A percentile compares a stretch with the other conserved stretches of the same genome.
Evolutionary conservation across 441 rosid genomes (phyloP).

Genomic region (Euphorbia schlechtendalii): DNA sequence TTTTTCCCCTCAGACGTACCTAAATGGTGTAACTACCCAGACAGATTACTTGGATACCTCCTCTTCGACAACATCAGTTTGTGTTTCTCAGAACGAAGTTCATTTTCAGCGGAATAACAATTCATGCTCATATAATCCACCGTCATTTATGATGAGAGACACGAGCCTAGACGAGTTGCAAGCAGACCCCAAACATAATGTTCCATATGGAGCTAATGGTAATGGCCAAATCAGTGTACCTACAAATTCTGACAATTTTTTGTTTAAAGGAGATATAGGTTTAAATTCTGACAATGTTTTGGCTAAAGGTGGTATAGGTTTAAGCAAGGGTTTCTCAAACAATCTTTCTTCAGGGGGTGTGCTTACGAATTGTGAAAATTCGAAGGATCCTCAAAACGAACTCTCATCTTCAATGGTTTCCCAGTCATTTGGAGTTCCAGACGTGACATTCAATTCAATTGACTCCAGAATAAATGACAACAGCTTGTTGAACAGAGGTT

Average conservation of each 20-base stretch:
- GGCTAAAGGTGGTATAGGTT: constrained; percentile 26
- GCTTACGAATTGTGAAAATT: constrained; percentile 35
- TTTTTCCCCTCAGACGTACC: constrained; percentile 36
- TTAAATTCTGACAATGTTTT: too few relatives aligned
- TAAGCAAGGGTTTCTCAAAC: constrained; percentile 45
- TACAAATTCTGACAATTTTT: constrained; percentile 33
- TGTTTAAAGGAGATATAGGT: constrained; percentile 19
- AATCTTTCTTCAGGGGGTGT: constrained; percentile 40
- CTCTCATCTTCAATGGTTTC: constrained; percentile 66
- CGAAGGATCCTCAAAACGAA: constrained; percentile 52
- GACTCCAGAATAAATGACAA: constrained; percentile 48
- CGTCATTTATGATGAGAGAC: constrained; percentile 37
- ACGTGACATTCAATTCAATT: constrained; percentile 46
- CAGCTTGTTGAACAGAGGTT: constrained; percentile 35
- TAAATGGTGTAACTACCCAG: constrained; percentile 38
- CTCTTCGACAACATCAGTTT: constrained; percentile 64
- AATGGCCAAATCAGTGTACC: constrained; percentile 35
- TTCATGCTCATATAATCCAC: constrained; percentile 36
- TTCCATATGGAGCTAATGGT: constrained; percentile 28
- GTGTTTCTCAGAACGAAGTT: constrained; percentile 52
- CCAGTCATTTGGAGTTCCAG: constrained; percentile 60
- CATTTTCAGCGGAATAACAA: constrained; percentile 45
- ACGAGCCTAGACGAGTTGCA: constrained; percentile 48
- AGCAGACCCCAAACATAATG: constrained; percentile 37
- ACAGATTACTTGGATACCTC: constrained; percentile 65